Percentiles rank a stretch among this genome's conserved stretches.
phyloP scores from a whole-genome alignment of 2,329 filamentous ascomycete genomes.

The Colletotrichum sp. region DNA sequence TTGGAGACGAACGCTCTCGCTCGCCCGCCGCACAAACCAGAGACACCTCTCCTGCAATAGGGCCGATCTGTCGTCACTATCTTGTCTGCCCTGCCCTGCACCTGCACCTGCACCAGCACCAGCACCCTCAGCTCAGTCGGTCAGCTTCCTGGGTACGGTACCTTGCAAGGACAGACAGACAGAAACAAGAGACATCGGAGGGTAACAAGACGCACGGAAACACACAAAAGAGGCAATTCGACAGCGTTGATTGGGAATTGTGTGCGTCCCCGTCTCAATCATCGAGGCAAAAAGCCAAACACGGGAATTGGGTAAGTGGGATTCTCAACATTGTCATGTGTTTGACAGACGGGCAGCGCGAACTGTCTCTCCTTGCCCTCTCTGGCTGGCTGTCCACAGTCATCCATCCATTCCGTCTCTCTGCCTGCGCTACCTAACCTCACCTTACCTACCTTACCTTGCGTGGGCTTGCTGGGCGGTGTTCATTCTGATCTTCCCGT shows the following conservation, averaged over 20 bases:
- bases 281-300: neutral
- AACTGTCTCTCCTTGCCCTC: neutral
- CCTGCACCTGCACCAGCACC: neutral
- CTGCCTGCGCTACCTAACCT: neutral
- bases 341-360: neutral
- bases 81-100: neutral
- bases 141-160: neutral
- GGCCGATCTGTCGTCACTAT: neutral
- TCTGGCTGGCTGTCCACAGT: neutral
- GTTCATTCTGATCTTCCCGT: conserved; percentile 25
- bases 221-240: neutral
- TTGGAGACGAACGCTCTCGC: conserved; percentile 16
- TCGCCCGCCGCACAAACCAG: neutral
- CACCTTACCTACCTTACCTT: neutral
- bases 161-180: neutral
- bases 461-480: neutral
- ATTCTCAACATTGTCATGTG: neutral
- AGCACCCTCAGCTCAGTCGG: neutral
- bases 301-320: neutral
- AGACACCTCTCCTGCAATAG: neutral
- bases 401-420: neutral
- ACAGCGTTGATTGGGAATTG: neutral
- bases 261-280: neutral
- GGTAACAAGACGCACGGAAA: neutral
- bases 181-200: neutral